Evolutionary conservation across 805 yeast genomes (phyloP), one percentile per base, ranked within the genome.

Genomic region (Candida loeiensis): DNA sequence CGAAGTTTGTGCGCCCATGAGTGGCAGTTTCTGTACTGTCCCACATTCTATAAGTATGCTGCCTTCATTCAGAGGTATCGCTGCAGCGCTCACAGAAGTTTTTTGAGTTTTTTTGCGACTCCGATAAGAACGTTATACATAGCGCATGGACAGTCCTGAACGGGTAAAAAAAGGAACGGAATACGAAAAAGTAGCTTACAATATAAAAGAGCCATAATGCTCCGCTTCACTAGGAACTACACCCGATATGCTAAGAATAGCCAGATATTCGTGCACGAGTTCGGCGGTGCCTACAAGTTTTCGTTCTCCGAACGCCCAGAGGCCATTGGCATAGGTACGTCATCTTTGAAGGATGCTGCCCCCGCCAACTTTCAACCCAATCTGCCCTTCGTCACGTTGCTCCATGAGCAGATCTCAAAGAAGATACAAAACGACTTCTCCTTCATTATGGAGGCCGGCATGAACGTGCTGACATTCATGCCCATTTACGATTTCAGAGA

Each of bases 401-500:
- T 68, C 16, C 62, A 68, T 34, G 36, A 53, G 5, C 49, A 49
- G 12, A 51, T 64, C 4, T 40, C 46, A n/a, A 40, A 45, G 11
- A 46, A 46, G 18, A 51, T 65, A 14, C 53, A 55, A 17, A 40
- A 71, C 11, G 86, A 80, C 54, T 73, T 75, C 47, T 55, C 78
- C 1, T 80, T 73, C 51, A 66, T 71, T 19, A 56, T 79, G 53
- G 85, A 80, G 43, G 78, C 84, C 1, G 67, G 76, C 3, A 69
- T 69, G 26, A 75, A 74, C 47, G 74, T 74, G 11, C 64, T 64
- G 15, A 62, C 73, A 0, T 79, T 63, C 56, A 76, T 83, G 82
- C 87, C 89, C 6, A 74, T 86, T 32, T 82, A 76, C 48, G 95
- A 85, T 55, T 68, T 81, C 45, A 69, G 93, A 43, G 76, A 71